phyloP scores from a whole-genome alignment of 1,284 basidiomycete genomes.

The Mycena sp. region DNA sequence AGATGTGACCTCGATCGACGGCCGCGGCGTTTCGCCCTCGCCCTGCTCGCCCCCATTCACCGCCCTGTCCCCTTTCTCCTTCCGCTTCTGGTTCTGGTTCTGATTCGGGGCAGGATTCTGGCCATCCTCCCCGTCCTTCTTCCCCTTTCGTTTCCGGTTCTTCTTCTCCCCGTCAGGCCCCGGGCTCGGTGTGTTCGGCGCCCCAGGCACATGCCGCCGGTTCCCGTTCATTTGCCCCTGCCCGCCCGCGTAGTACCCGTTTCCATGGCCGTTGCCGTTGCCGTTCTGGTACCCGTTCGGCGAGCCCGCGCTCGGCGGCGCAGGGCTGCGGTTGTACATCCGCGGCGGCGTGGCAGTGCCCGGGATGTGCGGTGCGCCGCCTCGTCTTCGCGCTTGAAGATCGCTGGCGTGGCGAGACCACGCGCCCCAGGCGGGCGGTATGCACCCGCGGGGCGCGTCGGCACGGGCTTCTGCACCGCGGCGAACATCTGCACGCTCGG shows the following conservation, averaged over 20 bases:
- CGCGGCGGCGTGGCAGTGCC: constrained; percentile 70
- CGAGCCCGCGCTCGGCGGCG: constrained; percentile 53
- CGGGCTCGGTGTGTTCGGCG: constrained; percentile 58
- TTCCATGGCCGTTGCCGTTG: constrained; percentile 23
- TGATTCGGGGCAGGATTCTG: constrained; percentile 37
- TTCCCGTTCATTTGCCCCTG: constrained; percentile 37
- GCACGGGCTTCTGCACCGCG: constrained; percentile 53
- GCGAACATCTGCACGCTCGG: constrained; percentile 51
- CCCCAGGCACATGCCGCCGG: constrained; percentile 72
- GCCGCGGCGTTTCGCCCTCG: constrained; percentile 3
- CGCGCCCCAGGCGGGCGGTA: constrained; percentile 95
- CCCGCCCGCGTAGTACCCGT: background rate
- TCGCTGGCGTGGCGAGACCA: constrained; percentile 84
- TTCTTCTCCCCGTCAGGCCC: constrained; percentile 53
- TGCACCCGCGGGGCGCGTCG: constrained; percentile 77
- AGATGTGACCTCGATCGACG: constrained; percentile 28
- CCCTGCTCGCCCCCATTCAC: constrained; percentile 31
- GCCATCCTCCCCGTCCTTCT: constrained; percentile 50
- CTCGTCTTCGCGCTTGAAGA: constrained; percentile 91
- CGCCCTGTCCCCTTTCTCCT: constrained; percentile 31
- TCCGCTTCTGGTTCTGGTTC: constrained; percentile 35
- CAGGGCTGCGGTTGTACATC: constrained; percentile 67
- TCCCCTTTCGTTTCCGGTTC: constrained; percentile 68
- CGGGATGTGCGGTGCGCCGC: constrained; percentile 60
- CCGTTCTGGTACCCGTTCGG: constrained; percentile 42